Evolutionary conservation across 2,329 filamentous ascomycete genomes (phyloP).

Genomic region (Ascochyta rabiei): DNA sequence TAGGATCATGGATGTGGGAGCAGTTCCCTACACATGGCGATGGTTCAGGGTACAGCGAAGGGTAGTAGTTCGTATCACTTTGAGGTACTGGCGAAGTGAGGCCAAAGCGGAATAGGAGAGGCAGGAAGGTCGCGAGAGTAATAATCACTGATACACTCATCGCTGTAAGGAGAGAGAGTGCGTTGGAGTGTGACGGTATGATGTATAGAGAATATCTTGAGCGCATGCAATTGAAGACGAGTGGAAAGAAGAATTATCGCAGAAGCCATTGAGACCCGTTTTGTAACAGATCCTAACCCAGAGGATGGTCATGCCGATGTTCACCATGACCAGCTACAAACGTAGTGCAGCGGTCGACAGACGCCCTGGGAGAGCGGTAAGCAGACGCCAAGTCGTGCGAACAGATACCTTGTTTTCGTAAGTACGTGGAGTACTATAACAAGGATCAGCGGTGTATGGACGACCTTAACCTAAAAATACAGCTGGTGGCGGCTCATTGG

Average conservation of each 20-base stretch:
- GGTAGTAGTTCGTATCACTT: neutral
- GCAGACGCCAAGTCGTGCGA: neutral
- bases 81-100: neutral
- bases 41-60: conserved; percentile 36
- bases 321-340: neutral
- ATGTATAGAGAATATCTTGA: neutral
- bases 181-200: neutral
- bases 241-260: neutral
- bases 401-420: neutral
- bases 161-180: conserved; percentile 11
- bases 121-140: conserved; percentile 21
- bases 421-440: conserved; percentile 1
- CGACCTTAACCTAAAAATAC: neutral
- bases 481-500: neutral
- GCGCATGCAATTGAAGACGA: neutral
- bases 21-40: conserved; percentile 48
- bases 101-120: conserved; percentile 14
- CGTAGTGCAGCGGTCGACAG: neutral
- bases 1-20: conserved; percentile 54
- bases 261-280: neutral
- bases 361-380: conserved; percentile 1
- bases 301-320: conserved; percentile 13
- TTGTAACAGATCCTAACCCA: neutral
- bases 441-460: neutral
- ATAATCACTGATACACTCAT: conserved; percentile 17